A percentile compares a stretch with the other conserved stretches of the same genome.
These are phyloP conservation scores for Leishmania guyanensis DNA, from an alignment of 208 protist species.

Conservation along the genomic window DNA sequence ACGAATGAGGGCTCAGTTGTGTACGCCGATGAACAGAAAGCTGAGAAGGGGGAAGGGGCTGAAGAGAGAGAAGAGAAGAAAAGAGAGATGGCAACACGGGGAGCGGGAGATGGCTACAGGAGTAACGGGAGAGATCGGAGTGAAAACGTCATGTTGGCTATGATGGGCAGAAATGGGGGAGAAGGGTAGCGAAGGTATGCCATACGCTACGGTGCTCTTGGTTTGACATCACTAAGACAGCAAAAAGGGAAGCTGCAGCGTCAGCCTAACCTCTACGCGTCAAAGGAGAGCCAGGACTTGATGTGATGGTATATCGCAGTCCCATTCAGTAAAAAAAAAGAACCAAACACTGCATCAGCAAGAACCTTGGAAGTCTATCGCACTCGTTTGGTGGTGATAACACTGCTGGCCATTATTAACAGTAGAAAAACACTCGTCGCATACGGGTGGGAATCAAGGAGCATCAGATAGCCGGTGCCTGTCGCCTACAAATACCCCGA, in stretches of 20 bases:
- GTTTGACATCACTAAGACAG: too few species aligned
- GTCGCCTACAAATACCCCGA: not conserved
- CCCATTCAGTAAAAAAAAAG: not conserved
- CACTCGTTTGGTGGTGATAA: not conserved
- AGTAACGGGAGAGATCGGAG: not conserved
- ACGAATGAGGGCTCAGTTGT: conserved; percentile 6
- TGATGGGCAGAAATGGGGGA: too few species aligned
- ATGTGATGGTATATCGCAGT: not conserved
- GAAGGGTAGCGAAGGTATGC: too few species aligned
- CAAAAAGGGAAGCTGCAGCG: not conserved
- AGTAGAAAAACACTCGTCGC: not conserved
- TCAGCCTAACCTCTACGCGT: not conserved
- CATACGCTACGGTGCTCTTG: not conserved
- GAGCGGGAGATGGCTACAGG: not conserved
- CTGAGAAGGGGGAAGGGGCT: not conserved
- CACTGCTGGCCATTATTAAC: not conserved
- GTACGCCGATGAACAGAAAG: not conserved
- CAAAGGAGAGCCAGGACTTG: not conserved
- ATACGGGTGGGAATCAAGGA: not conserved
- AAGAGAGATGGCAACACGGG: not conserved
- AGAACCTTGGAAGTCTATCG: not conserved
- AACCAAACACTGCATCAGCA: not conserved
- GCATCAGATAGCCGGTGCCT: not conserved
- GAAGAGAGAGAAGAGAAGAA: not conserved
- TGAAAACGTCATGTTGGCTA: not conserved